These are phyloP conservation scores for Amaranthus cruentus DNA, from an alignment of 148 eudicot species.

Conservation along the genomic window DNA sequence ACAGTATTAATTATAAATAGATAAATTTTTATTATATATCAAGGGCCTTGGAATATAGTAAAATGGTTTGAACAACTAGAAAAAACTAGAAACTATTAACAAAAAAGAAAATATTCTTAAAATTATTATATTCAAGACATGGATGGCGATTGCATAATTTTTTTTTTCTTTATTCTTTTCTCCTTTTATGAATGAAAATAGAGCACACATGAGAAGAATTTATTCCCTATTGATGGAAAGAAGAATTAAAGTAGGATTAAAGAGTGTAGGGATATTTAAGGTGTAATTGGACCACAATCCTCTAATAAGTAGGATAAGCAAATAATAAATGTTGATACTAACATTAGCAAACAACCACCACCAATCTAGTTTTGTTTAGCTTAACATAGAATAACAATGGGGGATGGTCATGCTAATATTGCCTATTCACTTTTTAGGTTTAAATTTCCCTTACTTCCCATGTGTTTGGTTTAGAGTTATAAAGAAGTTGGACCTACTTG, in stretches of 20 bases:
- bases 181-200: background rate
- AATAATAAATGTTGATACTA: constrained; percentile 18
- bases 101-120: too few relatives aligned
- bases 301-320: constrained; percentile 6
- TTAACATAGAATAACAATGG: background rate
- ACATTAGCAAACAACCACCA: constrained; percentile 23
- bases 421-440: background rate
- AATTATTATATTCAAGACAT: too few relatives aligned
- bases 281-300: constrained; percentile 19
- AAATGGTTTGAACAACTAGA: too few relatives aligned
- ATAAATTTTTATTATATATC: too few relatives aligned
- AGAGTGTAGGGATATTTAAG: constrained; percentile 6
- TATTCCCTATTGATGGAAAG: constrained; percentile 2
- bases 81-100: too few relatives aligned
- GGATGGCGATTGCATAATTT: too few relatives aligned
- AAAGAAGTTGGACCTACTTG: constrained; percentile 8
- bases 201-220: constrained; percentile 12
- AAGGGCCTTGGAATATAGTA: too few relatives aligned
- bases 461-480: background rate
- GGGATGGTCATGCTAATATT: background rate
- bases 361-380: constrained; percentile 2
- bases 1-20: too few relatives aligned
- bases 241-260: background rate
- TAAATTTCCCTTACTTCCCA: too few relatives aligned
- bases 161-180: background rate